Percentiles rank a stretch among this genome's conserved stretches.
Conservation (phyloP, 108 stramenopile genomes). For the Aurantiochytrium sp. region DNA sequence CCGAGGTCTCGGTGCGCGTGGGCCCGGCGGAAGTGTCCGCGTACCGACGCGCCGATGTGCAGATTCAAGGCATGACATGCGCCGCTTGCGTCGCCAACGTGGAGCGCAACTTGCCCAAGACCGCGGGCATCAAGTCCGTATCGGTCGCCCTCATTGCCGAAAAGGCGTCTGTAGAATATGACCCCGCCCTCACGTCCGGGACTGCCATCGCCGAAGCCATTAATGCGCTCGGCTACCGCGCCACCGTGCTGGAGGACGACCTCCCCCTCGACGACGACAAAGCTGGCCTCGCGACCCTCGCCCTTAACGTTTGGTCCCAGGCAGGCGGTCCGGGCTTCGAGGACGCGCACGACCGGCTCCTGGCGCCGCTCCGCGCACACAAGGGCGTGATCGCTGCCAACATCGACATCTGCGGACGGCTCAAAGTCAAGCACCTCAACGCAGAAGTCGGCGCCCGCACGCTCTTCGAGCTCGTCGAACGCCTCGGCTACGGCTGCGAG, state of each 20-base stretch:
- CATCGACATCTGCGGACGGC: background rate
- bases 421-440: background rate
- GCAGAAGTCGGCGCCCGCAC: background rate
- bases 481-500: background rate
- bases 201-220: background rate
- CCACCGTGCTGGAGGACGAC: background rate
- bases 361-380: background rate
- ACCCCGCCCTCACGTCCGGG: background rate
- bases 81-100: background rate
- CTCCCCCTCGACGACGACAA: background rate
- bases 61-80: slow-evolving; percentile 36
- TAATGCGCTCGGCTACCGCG: background rate
- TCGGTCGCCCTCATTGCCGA: slow-evolving; percentile 26
- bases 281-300: background rate
- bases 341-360: background rate
- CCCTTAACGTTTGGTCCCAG: background rate
- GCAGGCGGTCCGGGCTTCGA: background rate
- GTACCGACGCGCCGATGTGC: background rate
- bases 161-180: slow-evolving; percentile 23
- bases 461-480: background rate
- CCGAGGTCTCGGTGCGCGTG: too few species aligned
- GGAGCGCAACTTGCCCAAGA: background rate
- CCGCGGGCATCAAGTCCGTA: background rate
- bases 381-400: background rate
- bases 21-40: too few species aligned